Percentiles rank a stretch among this genome's conserved stretches.
phyloP scores from a whole-genome alignment of 148 eudicot species.

The Silene uniflora region DNA sequence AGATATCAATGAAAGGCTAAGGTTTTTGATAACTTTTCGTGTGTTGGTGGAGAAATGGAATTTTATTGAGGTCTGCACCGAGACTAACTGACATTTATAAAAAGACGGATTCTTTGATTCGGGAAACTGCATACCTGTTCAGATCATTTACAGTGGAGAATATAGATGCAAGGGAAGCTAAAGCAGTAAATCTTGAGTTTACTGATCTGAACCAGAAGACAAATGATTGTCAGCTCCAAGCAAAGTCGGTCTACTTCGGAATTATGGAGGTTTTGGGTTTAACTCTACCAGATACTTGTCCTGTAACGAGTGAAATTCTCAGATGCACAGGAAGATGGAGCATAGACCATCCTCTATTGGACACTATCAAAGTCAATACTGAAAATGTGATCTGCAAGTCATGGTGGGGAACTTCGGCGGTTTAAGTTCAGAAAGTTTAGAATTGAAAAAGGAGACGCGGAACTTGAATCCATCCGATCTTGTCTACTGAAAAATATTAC shows the following conservation, averaged over 20 bases:
- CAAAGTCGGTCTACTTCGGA: slow-evolving; percentile 6
- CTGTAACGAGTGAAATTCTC: background rate
- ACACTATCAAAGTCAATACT: background rate
- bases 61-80: background rate
- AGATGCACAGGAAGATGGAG: slow-evolving; percentile 13
- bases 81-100: background rate
- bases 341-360: background rate
- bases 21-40: background rate
- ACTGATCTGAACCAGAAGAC: background rate
- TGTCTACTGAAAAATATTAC: background rate
- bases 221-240: slow-evolving; percentile 2
- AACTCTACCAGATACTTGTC: background rate
- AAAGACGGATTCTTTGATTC: background rate
- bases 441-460: background rate
- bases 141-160: background rate
- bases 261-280: background rate
- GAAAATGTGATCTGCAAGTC: slow-evolving; percentile 1
- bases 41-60: background rate
- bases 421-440: background rate
- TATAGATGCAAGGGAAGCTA: background rate
- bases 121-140: slow-evolving; percentile 7
- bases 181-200: background rate
- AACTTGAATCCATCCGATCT: background rate
- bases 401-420: slow-evolving; percentile 11
- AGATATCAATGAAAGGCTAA: background rate